phyloP scores from a whole-genome alignment of 176 grass and related monocot genomes.

The Hordeum marinum region DNA sequence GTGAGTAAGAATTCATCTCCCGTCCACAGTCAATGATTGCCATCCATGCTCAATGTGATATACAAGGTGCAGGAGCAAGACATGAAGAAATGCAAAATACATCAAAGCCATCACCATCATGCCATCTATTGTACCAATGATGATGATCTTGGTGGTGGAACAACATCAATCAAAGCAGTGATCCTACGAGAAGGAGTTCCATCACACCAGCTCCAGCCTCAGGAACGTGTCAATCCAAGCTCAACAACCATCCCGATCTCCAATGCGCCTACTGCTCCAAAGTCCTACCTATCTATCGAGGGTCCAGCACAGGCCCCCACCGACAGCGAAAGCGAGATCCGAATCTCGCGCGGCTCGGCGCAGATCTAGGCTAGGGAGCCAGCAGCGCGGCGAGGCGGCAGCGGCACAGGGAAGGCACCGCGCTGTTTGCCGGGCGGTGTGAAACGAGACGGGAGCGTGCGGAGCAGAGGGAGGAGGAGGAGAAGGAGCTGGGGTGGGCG shows the following conservation, averaged over 20 bases:
- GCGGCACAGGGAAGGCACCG: background rate
- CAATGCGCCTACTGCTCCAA: background rate
- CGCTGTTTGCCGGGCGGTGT: background rate
- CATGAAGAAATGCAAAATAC: background rate
- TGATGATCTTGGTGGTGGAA: background rate
- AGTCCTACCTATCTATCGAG: background rate
- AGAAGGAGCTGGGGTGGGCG: background rate
- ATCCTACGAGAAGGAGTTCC: too few relatives aligned
- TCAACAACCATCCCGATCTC: background rate
- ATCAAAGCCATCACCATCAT: background rate
- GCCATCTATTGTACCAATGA: background rate
- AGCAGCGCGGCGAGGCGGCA: background rate
- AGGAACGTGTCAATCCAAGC: background rate
- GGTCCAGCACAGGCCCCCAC: background rate
- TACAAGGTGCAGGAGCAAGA: background rate
- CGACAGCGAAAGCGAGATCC: slow-evolving; percentile 25
- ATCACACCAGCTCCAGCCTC: too few relatives aligned
- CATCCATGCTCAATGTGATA: background rate
- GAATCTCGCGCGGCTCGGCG: background rate
- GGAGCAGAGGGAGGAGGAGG: background rate
- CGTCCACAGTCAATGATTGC: background rate
- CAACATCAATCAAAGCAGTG: background rate
- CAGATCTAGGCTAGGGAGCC: slow-evolving; percentile 27
- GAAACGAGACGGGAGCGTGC: background rate
- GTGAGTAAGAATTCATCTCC: background rate